Base-by-base conservation (phyloP, 2,329 filamentous ascomycete genomes). In the Colletotrichum navitas region DNA sequence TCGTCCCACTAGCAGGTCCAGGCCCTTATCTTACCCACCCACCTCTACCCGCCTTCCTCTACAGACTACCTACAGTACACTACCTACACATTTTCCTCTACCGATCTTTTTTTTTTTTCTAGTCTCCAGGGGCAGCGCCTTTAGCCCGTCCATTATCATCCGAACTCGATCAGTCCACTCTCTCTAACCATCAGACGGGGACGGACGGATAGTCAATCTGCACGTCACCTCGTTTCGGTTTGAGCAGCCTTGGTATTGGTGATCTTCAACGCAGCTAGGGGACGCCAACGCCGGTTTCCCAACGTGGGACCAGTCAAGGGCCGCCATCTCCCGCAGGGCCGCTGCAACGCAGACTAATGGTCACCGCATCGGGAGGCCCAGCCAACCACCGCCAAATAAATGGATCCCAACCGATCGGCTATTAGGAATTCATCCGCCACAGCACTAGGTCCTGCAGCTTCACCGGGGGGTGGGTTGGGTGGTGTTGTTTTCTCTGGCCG, bases 351-450 rank as follows among this genome's bases (percentile, higher is more conserved):
- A 21, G 12, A 12, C 43, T 49, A 24, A n/a, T n/a, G 24, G 26
- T 26, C 43, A 47, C 47, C n/a, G 18, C 12, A n/a, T 4, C 8
- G 34, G 34, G n/a, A n/a, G 4, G 11, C 14, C 39, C 21, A 32
- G 21, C 59, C 59, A 62, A 45, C 59, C 59, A 47, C 45, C 45
- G 10, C 21, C 16, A 52, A 41, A 52, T 41, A 52, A 41, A 52
- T 41, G 47, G 47, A 52, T 47, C 43, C 47, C 32, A 52, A 52
- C 51, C 36, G 45, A 63, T 34, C 61, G 49, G 26, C 49, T 51
- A 36, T n/a, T 45, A 7, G 10, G 43, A 10, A 12, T 5, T 12
- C 45, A 45, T n/a, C 45, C 10, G n/a, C 45, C 18, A 12, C 45
- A 24, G 36, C 49, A 36, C 61, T 55, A 54, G 14, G 61, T 21